Evolutionary conservation across 2,329 filamentous ascomycete species (phyloP).

Genomic region (Pseudohalonectria lignicola): DNA sequence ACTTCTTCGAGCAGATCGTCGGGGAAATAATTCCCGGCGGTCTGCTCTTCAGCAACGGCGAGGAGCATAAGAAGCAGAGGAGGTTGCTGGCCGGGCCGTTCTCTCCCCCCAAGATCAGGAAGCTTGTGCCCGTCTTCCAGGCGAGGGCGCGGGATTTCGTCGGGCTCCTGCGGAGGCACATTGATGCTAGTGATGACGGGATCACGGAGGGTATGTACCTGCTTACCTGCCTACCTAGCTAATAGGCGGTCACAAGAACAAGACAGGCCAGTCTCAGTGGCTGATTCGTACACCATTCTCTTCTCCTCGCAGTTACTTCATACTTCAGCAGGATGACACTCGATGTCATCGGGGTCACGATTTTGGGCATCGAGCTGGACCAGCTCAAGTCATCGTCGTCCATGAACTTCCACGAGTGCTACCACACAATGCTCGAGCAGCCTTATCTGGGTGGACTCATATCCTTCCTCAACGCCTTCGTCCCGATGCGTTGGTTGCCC

Average conservation of each 20-base stretch:
- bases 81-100: slow-evolving; percentile 22
- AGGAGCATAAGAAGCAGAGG: slow-evolving; percentile 19
- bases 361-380: slow-evolving; percentile 21
- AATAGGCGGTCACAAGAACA: too few relatives aligned
- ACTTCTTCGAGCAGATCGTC: slow-evolving; percentile 16
- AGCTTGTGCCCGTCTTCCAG: slow-evolving; percentile 25
- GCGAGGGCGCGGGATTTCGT: slow-evolving; percentile 18
- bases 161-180: slow-evolving; percentile 14
- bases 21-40: slow-evolving; percentile 21
- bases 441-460: slow-evolving; percentile 15
- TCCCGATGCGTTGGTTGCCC: slow-evolving; percentile 17
- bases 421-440: slow-evolving; percentile 18
- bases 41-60: slow-evolving; percentile 22
- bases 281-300: too few relatives aligned
- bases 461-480: slow-evolving; percentile 1
- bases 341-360: slow-evolving; percentile 21
- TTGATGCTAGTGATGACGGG: slow-evolving; percentile 7
- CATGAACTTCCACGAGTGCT: slow-evolving; percentile 14
- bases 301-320: too few relatives aligned
- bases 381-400: slow-evolving; percentile 11
- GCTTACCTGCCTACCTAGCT: too few relatives aligned
- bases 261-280: too few relatives aligned
- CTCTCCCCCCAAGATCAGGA: slow-evolving; percentile 22
- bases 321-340: slow-evolving; percentile 17
- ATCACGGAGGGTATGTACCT: slow-evolving; percentile 6